These are phyloP conservation scores for Stevia rebaudiana DNA, from an alignment of 140 eudicot species.

Conservation along the genomic window DNA sequence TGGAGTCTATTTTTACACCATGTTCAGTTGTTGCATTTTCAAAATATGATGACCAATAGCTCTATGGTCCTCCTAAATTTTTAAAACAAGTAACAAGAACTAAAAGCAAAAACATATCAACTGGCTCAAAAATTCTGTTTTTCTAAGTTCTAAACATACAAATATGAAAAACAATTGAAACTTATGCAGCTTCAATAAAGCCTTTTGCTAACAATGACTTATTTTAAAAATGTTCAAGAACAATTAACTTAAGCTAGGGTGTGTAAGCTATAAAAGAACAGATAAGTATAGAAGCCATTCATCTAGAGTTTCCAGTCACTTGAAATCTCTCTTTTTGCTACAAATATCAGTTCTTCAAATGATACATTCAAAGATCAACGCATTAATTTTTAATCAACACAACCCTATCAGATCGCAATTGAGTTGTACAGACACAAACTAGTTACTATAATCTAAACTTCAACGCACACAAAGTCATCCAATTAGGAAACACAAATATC, in stretches of 20 bases:
- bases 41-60: not conserved
- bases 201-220: not conserved
- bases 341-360: not conserved
- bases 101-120: not conserved
- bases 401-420: not conserved
- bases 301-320: conserved; percentile 14
- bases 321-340: conserved; percentile 5
- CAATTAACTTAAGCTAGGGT: not conserved
- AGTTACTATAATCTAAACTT: conserved; percentile 5
- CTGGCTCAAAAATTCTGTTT: not conserved
- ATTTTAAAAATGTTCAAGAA: not conserved
- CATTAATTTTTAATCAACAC: not conserved
- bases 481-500: not conserved
- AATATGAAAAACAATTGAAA: not conserved
- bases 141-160: conserved; percentile 3
- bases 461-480: conserved; percentile 4
- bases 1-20: conserved; percentile 2
- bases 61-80: not conserved
- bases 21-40: not conserved
- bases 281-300: not conserved
- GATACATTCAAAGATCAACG: not conserved
- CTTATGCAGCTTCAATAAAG: not conserved
- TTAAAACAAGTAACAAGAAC: not conserved
- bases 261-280: not conserved
- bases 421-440: not conserved